Evolutionary conservation across 768 basidiomycete species (phyloP), one percentile per base, ranked within the genome.

Genomic region (Suillus bovinus): DNA sequence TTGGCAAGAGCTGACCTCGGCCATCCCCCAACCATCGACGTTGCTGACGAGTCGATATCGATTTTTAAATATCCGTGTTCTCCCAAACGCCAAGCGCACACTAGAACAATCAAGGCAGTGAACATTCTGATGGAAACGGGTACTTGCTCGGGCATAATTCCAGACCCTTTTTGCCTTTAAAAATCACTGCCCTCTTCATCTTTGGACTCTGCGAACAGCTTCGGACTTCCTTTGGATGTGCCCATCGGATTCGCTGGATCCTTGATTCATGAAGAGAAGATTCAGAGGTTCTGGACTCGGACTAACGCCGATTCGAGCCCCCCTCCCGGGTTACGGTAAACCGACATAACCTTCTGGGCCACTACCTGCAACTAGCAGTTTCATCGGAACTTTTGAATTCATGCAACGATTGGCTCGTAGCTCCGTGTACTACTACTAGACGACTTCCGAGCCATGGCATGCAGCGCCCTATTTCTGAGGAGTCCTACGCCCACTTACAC

Each of bases 101-200:
- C 70, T 64, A 72, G 61, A 64, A 64, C 63, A 52, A 56, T 66
- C 68, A 60, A 62, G 67, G 70, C 63, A 68, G 68, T 63, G 70
- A 68, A 70, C 63, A 50, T 74, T 72, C 72, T 72, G 71, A 72
- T 72, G 71, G 71, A 72, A 72, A 70, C 67, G 39, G 42, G 44
- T 61, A 61, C 44, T 62, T 5, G n/a, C 34, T 55, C 50, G 62
- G 60, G 52, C 47, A 62, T 57, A 50, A 24, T 62, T 53, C 53
- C 27, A 57, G 39, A 38, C 61, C 60, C 49, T 60, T 44, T 27
- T 58, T 39, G 34, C 49, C 61, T 50, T 24, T 14, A 56, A 38
- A 56, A 38, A 56, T 56, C 55, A 62, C 34, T 22, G 58, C 61
- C 47, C 59, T 56, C 55, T 59, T 59, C 58, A 46, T 50, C 58